Percentiles rank a stretch among this genome's conserved stretches.
Conservation (phyloP, 768 basidiomycete genomes). For the Cantharellus anzutake region DNA sequence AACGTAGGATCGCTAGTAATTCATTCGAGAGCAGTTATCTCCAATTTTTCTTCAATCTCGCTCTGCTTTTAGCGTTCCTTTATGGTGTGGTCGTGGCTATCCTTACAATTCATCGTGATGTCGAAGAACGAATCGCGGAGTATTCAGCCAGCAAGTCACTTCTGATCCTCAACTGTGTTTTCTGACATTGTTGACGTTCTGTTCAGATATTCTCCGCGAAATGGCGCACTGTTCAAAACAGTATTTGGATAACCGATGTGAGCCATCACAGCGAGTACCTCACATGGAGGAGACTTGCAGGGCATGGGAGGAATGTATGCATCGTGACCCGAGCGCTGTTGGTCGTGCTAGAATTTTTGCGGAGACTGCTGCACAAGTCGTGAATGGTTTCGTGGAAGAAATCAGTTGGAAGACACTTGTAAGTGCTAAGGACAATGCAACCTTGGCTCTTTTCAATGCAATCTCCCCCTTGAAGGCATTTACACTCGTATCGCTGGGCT, state of each 20-base stretch:
- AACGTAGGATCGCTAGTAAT: not conserved
- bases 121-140: constrained; percentile 69
- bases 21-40: constrained; percentile 39
- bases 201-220: constrained; percentile 74
- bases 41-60: constrained; percentile 86
- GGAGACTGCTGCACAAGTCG: constrained; percentile 87
- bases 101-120: constrained; percentile 76
- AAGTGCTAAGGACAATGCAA: constrained; percentile 15
- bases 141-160: constrained; percentile 60
- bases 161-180: constrained; percentile 1
- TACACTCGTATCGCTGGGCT: not conserved
- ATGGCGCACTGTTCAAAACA: constrained; percentile 70
- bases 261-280: constrained; percentile 46
- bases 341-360: constrained; percentile 82
- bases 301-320: constrained; percentile 89
- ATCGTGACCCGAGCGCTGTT: constrained; percentile 75
- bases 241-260: constrained; percentile 72
- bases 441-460: not conserved
- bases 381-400: constrained; percentile 91
- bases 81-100: constrained; percentile 78
- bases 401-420: constrained; percentile 97
- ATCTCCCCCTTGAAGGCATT: not conserved
- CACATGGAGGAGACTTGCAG: constrained; percentile 76
- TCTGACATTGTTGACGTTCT: constrained; percentile 4
- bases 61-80: constrained; percentile 62